Evolutionary conservation across 2,329 filamentous ascomycete species (phyloP).

Genomic region (Monilinia vaccinii-corymbosi): DNA sequence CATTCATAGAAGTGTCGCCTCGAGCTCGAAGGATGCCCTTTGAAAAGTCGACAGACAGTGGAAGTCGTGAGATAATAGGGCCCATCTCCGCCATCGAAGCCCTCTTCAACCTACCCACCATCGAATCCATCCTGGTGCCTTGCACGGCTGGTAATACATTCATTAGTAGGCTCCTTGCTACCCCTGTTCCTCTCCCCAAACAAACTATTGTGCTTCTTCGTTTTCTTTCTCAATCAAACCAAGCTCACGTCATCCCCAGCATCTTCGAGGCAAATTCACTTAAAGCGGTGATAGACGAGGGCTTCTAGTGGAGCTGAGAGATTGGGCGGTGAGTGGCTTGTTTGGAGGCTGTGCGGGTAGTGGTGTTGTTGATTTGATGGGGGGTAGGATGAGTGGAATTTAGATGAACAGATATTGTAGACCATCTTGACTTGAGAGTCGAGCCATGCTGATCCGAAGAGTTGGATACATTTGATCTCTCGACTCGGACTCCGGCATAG

Average conservation of each 20-base stretch:
- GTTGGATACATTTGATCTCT: too few relatives aligned
- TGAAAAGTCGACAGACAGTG: constrained; percentile 14
- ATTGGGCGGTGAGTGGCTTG: too few relatives aligned
- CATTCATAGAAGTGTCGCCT: constrained; percentile 5
- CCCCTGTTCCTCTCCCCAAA: constrained; percentile 9
- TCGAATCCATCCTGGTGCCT: constrained; percentile 6
- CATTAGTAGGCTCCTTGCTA: constrained; percentile 12
- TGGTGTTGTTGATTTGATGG: too few relatives aligned
- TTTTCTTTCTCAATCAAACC: constrained; percentile 8
- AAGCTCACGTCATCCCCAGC: neutral
- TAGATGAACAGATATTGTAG: too few relatives aligned
- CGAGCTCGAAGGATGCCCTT: neutral
- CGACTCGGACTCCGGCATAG: too few relatives aligned
- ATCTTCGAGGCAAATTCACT: neutral
- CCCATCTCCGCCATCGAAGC: constrained; percentile 7
- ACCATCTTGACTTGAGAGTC: too few relatives aligned
- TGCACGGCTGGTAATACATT: neutral
- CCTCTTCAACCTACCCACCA: constrained; percentile 10
- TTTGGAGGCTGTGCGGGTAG: too few relatives aligned
- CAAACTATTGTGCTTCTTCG: constrained; percentile 11
- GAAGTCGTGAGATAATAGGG: constrained; percentile 9
- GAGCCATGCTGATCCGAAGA: too few relatives aligned
- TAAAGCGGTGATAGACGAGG: too few relatives aligned
- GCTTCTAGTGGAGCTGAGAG: too few relatives aligned
- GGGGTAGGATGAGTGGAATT: too few relatives aligned